Base-by-base conservation (phyloP, 2,329 filamentous ascomycete genomes). In the Aspergillus fijiensis region DNA sequence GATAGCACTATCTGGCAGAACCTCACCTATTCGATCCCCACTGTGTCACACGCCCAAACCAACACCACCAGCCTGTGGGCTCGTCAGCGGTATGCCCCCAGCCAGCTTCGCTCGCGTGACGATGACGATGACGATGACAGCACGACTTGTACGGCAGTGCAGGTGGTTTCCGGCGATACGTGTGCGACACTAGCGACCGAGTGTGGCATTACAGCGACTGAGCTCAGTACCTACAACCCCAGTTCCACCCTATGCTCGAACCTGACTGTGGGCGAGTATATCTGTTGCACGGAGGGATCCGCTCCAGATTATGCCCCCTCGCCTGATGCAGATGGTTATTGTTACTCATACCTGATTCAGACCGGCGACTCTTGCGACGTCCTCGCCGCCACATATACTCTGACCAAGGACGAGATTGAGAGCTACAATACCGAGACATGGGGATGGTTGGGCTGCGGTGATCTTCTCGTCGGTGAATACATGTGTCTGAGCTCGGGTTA, bases 351-450 rank as follows among this genome's bases (percentile, higher is more conserved):
- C 57, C 62, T 62, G 5, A 66, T 79, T 19, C 35, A 71, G 14
- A 19, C 59, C 0, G 65, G 63, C 4, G 80, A 81, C 51, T 74
- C 3, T 4, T 62, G 21, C 74, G 72, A 49, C 52, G 72, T 12
- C 55, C 67, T 65, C 12, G 64, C 58, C 1, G 29, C 16, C 5
- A 52, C 31, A 21, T 52, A 52, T 12, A 52, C 29, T 21, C 19
- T 52, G 4, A 52, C 50, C 6, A 33, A 3, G 10, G 50, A 19
- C 21, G 29, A 52, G 31, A 52, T 52, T 4, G 31, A 52, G 4
- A 21, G 7, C 1, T 73, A 70, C 42, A 81, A 81, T 63, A 74
- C 70, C n/a, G 67, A 74, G 2, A 82, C 80, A 6, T 82, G 80
- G 80, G 79, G 74, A 14, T 81, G 77, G 77, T 67, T 52, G 12